These are phyloP conservation scores for Mortierella polycephala DNA, from an alignment of 371 early-diverging fungal species.

Conservation along the genomic window DNA sequence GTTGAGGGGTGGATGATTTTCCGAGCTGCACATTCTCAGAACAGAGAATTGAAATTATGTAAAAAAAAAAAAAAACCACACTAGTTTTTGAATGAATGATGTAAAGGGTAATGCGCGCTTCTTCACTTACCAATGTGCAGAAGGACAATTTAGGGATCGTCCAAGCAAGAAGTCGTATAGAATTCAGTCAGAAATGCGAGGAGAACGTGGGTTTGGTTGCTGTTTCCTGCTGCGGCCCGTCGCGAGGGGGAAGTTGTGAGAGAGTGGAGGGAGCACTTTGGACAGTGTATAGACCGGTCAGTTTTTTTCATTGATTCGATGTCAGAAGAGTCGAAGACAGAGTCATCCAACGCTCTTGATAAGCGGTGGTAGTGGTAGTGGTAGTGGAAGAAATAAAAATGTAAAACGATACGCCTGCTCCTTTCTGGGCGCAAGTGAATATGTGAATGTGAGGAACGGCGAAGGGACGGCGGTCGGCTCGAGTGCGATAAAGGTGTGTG, in stretches of 20 bases:
- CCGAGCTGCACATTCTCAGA: too few relatives aligned
- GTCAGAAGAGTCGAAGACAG: background rate
- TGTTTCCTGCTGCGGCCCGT: constrained; percentile 30
- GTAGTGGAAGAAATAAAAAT: background rate
- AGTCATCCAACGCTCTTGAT: constrained; percentile 9
- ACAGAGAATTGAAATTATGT: too few relatives aligned
- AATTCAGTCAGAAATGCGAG: constrained; percentile 31
- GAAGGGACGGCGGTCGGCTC: too few relatives aligned
- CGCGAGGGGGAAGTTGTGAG: constrained; percentile 33
- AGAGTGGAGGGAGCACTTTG: constrained; percentile 9
- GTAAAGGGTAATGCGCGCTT: background rate
- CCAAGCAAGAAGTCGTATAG: constrained; percentile 41
- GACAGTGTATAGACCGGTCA: constrained; percentile 11
- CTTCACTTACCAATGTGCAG: background rate
- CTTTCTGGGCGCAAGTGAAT: too few relatives aligned
- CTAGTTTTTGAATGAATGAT: background rate
- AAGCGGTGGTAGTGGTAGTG: background rate
- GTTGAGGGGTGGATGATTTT: too few relatives aligned
- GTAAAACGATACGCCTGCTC: background rate
- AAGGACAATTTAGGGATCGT: constrained; percentile 40
- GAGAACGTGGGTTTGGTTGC: constrained; percentile 13
- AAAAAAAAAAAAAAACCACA: too few relatives aligned
- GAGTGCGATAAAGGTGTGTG: too few relatives aligned
- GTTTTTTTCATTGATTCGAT: constrained; percentile 26
- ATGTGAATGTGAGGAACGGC: too few relatives aligned